phyloP scores from a whole-genome alignment of 208 protist genomes.

The Novymonas esmeraldas region DNA sequence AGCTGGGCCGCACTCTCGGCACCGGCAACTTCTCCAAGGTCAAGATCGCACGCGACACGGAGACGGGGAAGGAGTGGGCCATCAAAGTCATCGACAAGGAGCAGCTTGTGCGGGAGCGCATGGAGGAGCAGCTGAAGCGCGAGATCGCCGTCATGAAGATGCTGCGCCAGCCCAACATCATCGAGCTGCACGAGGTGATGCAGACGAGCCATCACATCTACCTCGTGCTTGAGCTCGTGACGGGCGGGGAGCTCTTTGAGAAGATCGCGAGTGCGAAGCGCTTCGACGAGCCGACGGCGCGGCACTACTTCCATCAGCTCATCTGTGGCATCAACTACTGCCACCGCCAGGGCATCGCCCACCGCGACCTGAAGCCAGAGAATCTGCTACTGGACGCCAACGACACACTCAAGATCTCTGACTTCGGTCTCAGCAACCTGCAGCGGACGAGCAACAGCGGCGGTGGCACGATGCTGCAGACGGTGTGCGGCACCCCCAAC shows the following conservation, averaged over 20 bases:
- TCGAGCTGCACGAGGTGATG: conserved; percentile 88
- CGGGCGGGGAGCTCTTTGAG: conserved; percentile 94
- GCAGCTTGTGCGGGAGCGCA: conserved; percentile 78
- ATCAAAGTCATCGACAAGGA: conserved; percentile 92
- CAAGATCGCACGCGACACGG: conserved; percentile 66
- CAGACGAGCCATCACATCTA: conserved; percentile 91
- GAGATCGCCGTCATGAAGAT: conserved; percentile 92
- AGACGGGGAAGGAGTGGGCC: conserved; percentile 80
- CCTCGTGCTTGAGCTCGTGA: conserved; percentile 90
- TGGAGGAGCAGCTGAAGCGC: conserved; percentile 92
- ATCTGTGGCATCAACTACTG: conserved; percentile 93
- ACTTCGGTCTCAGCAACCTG: conserved; percentile 91
- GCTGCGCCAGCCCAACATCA: conserved; percentile 87
- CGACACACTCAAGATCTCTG: conserved; percentile 87
- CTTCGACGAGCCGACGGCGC: conserved; percentile 85
- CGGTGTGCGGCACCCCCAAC: conserved; percentile 90
- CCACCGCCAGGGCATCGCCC: conserved; percentile 86
- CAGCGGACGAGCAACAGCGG: conserved; percentile 50
- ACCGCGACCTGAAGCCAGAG: conserved; percentile 92
- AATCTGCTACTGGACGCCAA: conserved; percentile 87
- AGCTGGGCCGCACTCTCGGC: conserved; percentile 88
- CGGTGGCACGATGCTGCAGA: conserved; percentile 77
- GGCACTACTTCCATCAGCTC: conserved; percentile 95
- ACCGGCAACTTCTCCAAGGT: conserved; percentile 92
- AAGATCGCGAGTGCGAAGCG: conserved; percentile 78